phyloP scores from a whole-genome alignment of 768 basidiomycete species.

The Saitozyma podzolica region DNA sequence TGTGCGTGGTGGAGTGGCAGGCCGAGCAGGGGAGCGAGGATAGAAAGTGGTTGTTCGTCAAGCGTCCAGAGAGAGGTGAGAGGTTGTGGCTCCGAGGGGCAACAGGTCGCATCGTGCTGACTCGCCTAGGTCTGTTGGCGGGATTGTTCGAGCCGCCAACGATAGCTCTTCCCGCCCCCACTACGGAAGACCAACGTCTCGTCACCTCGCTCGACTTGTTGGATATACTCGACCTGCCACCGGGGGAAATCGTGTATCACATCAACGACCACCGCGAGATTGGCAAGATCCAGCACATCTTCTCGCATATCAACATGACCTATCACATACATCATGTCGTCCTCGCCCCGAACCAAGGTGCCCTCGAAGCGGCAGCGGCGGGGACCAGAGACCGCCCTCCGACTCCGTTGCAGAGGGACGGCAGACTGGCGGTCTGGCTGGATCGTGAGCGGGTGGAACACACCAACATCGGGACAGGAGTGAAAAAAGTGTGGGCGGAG shows the following conservation, averaged over 20 bases:
- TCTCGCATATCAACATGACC: constrained; percentile 87
- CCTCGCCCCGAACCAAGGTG: constrained; percentile 4
- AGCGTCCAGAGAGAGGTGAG: constrained; percentile 78
- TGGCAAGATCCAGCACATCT: constrained; percentile 74
- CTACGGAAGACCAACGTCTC: constrained; percentile 1
- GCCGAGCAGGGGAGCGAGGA: constrained; percentile 38
- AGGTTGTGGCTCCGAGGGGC: neutral
- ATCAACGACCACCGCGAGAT: constrained; percentile 46
- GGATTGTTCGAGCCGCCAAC: constrained; percentile 77
- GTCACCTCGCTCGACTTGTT: too few species aligned
- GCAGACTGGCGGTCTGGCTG: constrained; percentile 27
- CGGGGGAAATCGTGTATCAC: constrained; percentile 55
- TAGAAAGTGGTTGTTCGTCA: constrained; percentile 68
- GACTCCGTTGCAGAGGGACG: neutral
- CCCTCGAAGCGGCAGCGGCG: too few species aligned
- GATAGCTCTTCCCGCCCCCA: constrained; percentile 48
- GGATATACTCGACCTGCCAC: neutral
- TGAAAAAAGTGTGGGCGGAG: constrained; percentile 53
- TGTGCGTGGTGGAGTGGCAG: constrained; percentile 81
- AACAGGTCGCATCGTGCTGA: neutral
- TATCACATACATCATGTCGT: constrained; percentile 53
- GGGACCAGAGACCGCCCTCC: neutral
- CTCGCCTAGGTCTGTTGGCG: constrained; percentile 72
- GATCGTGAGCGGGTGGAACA: constrained; percentile 22
- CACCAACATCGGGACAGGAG: constrained; percentile 51